phyloP scores from a whole-genome alignment of 2,329 filamentous ascomycete genomes.

The Diaporthe citrichinensis region DNA sequence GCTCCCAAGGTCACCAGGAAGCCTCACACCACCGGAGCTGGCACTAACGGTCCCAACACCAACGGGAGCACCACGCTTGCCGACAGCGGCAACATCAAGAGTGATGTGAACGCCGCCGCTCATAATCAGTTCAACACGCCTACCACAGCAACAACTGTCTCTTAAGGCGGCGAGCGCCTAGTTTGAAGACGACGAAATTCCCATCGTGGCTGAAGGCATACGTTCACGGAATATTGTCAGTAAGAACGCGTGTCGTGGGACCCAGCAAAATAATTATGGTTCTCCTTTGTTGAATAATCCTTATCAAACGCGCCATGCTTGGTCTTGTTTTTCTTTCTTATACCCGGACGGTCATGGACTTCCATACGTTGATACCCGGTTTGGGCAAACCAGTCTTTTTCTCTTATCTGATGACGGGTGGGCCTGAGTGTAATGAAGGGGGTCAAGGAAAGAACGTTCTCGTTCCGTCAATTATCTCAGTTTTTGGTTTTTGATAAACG shows the following conservation, averaged over 20 bases:
- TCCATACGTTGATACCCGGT: slow-evolving; percentile 39
- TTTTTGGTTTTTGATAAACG: not conserved
- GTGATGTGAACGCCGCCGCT: slow-evolving; percentile 4
- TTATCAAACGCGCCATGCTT: slow-evolving; percentile 1
- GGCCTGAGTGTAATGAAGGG: slow-evolving; percentile 7
- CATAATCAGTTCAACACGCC: slow-evolving; percentile 9
- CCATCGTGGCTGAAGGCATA: not conserved
- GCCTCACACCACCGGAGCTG: slow-evolving; percentile 49
- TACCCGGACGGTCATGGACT: slow-evolving; percentile 33
- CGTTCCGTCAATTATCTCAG: not conserved
- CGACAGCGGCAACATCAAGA: slow-evolving; percentile 45
- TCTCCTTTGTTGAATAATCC: slow-evolving; percentile 23
- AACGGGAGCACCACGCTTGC: slow-evolving; percentile 42
- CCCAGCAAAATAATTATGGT: not conserved
- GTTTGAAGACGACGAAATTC: slow-evolving; percentile 5
- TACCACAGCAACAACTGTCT: slow-evolving; percentile 25
- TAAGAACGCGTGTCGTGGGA: not conserved
- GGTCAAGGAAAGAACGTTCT: not conserved
- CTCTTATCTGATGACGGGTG: not conserved
- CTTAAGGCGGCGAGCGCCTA: not conserved
- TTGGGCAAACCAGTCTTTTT: slow-evolving; percentile 33
- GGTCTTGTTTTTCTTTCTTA: slow-evolving; percentile 31
- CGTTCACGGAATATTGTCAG: not conserved
- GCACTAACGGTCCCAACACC: slow-evolving; percentile 29
- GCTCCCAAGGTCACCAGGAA: slow-evolving; percentile 67